Conservation (phyloP, 768 basidiomycete species). For the Phallus indusiatus region DNA sequence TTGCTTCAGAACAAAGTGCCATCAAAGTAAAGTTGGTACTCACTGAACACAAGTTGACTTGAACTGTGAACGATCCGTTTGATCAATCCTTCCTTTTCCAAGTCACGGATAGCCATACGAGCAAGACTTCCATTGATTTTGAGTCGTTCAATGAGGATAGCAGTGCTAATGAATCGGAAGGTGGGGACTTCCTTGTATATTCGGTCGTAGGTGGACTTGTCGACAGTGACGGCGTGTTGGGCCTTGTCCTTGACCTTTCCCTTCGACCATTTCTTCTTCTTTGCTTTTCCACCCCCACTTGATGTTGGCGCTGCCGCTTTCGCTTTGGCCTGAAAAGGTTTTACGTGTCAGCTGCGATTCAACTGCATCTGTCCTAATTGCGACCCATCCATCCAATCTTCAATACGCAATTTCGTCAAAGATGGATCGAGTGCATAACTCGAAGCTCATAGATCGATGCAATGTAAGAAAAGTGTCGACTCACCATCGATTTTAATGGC, state of each 20-base stretch:
- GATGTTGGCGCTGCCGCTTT: constrained; percentile 65
- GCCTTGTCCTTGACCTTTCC: constrained; percentile 99
- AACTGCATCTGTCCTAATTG: neutral
- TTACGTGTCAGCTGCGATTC: neutral
- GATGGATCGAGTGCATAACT: neutral
- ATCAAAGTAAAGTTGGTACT: constrained; percentile 26
- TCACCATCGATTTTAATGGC: constrained; percentile 2
- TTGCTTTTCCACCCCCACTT: constrained; percentile 78
- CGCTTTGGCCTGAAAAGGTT: constrained; percentile 49
- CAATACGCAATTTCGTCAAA: neutral
- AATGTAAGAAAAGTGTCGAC: neutral
- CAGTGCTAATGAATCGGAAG: constrained; percentile 97
- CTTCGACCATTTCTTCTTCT: constrained; percentile 99
- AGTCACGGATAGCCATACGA: constrained; percentile 79
- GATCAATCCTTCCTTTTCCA: constrained; percentile 91
- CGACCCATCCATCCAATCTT: constrained; percentile 3
- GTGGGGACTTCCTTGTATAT: constrained; percentile 98
- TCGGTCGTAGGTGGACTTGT: constrained; percentile 87
- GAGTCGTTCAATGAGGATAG: constrained; percentile 96
- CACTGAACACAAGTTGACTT: constrained; percentile 92
- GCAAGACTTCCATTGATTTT: constrained; percentile 96
- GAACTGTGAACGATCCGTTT: constrained; percentile 96
- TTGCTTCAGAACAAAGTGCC: neutral
- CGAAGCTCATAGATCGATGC: neutral
- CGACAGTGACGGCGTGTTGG: constrained; percentile 88